Percentiles rank a stretch among this genome's conserved stretches.
Evolutionary conservation across 2,329 filamentous ascomycete genomes (phyloP).

Genomic region (Phyllosticta ampelicida): DNA sequence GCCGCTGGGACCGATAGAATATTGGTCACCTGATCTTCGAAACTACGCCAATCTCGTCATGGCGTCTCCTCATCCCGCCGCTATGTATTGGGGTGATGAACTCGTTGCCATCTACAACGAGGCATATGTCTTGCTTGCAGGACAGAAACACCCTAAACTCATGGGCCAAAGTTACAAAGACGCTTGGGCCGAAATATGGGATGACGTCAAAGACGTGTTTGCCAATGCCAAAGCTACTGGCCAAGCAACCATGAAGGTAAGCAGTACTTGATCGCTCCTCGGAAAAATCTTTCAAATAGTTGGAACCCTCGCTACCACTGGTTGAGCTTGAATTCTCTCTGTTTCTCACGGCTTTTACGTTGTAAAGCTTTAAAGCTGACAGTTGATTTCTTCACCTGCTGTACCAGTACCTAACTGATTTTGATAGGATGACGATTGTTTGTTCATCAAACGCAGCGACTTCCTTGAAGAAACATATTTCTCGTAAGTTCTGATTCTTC

Average conservation of each 20-base stretch:
- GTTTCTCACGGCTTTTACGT: neutral
- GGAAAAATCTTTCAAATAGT: neutral
- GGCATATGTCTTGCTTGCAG: slow-evolving; percentile 60
- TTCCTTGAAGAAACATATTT: slow-evolving; percentile 74
- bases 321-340: neutral
- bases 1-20: slow-evolving; percentile 61
- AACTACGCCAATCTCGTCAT: slow-evolving; percentile 75
- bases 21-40: slow-evolving; percentile 60
- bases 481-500: no score
- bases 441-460: slow-evolving; percentile 59
- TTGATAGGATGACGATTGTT: slow-evolving; percentile 56
- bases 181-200: slow-evolving; percentile 67
- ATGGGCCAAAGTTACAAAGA: slow-evolving; percentile 64
- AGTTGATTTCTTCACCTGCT: neutral
- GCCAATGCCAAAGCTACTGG: slow-evolving; percentile 56
- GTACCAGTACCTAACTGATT: neutral
- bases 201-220: slow-evolving; percentile 58
- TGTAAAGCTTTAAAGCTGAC: no score
- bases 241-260: slow-evolving; percentile 64
- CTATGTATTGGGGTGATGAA: slow-evolving; percentile 70
- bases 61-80: slow-evolving; percentile 46
- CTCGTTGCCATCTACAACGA: slow-evolving; percentile 62
- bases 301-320: no score
- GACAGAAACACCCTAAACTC: slow-evolving; percentile 62
- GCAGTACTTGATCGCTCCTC: no score